These are phyloP conservation scores for Glebionis coronaria DNA, from an alignment of 129 eudicot species.

Conservation along the genomic window DNA sequence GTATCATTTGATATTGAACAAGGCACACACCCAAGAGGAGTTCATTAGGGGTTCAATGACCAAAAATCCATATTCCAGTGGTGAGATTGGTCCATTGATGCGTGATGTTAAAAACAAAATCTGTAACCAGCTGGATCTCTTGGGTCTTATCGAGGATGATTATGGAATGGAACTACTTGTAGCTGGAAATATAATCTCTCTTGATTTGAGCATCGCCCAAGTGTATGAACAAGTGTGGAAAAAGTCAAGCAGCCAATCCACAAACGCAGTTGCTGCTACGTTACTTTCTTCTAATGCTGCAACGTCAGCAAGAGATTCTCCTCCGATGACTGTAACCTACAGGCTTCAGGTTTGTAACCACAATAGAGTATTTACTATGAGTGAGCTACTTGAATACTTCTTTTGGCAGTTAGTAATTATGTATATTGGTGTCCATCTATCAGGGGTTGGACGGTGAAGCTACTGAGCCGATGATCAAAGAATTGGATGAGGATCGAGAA, in stretches of 20 bases:
- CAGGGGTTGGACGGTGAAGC: slow-evolving; percentile 99
- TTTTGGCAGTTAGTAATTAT: slow-evolving; percentile 12
- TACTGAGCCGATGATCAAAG: slow-evolving; percentile 99
- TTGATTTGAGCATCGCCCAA: slow-evolving; percentile 87
- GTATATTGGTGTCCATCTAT: slow-evolving; percentile 11
- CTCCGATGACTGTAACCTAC: slow-evolving; percentile 96
- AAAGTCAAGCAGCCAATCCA: slow-evolving; percentile 72
- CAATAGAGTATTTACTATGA: neutral
- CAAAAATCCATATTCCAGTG: slow-evolving; percentile 94
- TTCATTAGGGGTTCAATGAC: slow-evolving; percentile 99
- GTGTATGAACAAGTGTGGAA: slow-evolving; percentile 98
- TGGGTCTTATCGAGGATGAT: slow-evolving; percentile 96
- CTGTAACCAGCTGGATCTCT: slow-evolving; percentile 88
- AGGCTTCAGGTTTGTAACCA: slow-evolving; percentile 79
- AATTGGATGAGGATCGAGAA: slow-evolving; percentile 92
- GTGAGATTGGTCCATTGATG: slow-evolving; percentile 96
- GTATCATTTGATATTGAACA: slow-evolving; percentile 83
- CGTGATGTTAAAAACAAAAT: slow-evolving; percentile 99
- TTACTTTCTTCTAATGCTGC: slow-evolving; percentile 47
- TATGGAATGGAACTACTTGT: slow-evolving; percentile 95
- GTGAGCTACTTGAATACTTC: neutral
- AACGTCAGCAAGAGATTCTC: slow-evolving; percentile 68
- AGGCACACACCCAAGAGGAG: slow-evolving; percentile 99
- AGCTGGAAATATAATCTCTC: slow-evolving; percentile 94
- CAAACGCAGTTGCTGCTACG: slow-evolving; percentile 51